Base-by-base conservation (phyloP, 2,329 filamentous ascomycete species). In the Penicillium concentricum region DNA sequence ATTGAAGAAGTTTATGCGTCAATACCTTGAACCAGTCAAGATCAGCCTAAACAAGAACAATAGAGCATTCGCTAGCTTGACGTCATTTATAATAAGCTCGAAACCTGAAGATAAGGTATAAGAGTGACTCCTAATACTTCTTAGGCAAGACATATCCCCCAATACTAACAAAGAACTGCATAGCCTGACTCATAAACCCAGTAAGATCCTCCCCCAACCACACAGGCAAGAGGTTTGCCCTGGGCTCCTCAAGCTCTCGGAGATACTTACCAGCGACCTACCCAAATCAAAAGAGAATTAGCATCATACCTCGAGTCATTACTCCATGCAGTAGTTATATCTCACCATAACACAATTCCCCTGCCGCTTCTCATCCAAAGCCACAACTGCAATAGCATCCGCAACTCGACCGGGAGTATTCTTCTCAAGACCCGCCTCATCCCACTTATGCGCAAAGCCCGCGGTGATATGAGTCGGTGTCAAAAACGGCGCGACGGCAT, bases 401-500 rank as follows among this genome's bases (percentile, higher is more conserved):
- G 76, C 78, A 13, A 81, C 79, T 22, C 74, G 70, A n/a, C 70
- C 69, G 0, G 75, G 70, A 1, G 71, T 73, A 57, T 80, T 80
- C 35, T 75, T 65, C 1, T 76, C 74, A 45, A 81, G 65, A 0
- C 74, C 74, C 20, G 69, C 66, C 20, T 70, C 66, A 22, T 65
- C 63, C 77, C 77, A 81, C 24, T 62, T 56, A 9, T 71, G 62
- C 2, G 70, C 67, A 52, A 78, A 76, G 2, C 74, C 70, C 15
- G 67, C 68, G 0, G 79, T 75, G 18, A 81, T 74, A 42, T 75
- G 71, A 15, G 79, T 81, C 3, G 77, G 75, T 0, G 78, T 81
- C 12, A 79, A 72, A 65, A 78, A 82, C 1, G 79, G 79, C 9
- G 77, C 79, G n/a, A 81, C 69, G 5, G 74, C 76, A 60, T 81